Conservation (phyloP, 371 early-diverging fungal genomes). For the Mucor piriformis region DNA sequence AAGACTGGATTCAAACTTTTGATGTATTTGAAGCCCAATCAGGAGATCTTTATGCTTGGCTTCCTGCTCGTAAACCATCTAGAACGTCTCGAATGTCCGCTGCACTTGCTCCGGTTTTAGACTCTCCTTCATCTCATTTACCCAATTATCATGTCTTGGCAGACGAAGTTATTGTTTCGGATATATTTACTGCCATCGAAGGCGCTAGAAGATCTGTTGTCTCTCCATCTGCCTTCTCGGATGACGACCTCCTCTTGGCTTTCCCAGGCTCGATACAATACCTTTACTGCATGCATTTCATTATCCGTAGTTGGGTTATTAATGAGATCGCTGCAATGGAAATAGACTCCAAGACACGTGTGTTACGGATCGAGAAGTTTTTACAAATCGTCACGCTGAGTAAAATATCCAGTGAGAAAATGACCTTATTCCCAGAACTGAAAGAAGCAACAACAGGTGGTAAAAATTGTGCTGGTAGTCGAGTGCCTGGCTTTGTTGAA, state of each 20-base stretch:
- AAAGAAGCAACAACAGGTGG: slow-evolving; percentile 17
- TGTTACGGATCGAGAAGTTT: slow-evolving; percentile 65
- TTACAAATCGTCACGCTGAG: slow-evolving; percentile 63
- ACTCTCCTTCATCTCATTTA: slow-evolving; percentile 33
- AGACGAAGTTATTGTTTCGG: slow-evolving; percentile 66
- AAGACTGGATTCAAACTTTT: slow-evolving; percentile 78
- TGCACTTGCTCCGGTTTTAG: slow-evolving; percentile 33
- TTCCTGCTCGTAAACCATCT: slow-evolving; percentile 61
- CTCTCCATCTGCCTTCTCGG: slow-evolving; percentile 41
- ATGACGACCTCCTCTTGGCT: slow-evolving; percentile 55
- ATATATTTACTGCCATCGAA: slow-evolving; percentile 69
- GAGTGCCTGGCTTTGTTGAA: slow-evolving; percentile 81
- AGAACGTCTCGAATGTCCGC: slow-evolving; percentile 42
- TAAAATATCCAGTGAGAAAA: slow-evolving; percentile 43
- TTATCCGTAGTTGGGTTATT: slow-evolving; percentile 77
- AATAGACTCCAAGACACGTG: slow-evolving; percentile 56
- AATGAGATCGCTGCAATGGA: slow-evolving; percentile 58
- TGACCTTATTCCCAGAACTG: slow-evolving; percentile 40
- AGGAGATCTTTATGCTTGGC: slow-evolving; percentile 72
- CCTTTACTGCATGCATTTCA: slow-evolving; percentile 70
- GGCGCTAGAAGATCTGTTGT: slow-evolving; percentile 46
- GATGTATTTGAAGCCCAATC: slow-evolving; percentile 75
- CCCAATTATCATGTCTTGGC: slow-evolving; percentile 29
- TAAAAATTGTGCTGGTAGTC: background rate
- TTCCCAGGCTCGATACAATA: slow-evolving; percentile 75